Conservation (phyloP, 1,284 basidiomycete species). For the Cryptococcus amylolentus region DNA sequence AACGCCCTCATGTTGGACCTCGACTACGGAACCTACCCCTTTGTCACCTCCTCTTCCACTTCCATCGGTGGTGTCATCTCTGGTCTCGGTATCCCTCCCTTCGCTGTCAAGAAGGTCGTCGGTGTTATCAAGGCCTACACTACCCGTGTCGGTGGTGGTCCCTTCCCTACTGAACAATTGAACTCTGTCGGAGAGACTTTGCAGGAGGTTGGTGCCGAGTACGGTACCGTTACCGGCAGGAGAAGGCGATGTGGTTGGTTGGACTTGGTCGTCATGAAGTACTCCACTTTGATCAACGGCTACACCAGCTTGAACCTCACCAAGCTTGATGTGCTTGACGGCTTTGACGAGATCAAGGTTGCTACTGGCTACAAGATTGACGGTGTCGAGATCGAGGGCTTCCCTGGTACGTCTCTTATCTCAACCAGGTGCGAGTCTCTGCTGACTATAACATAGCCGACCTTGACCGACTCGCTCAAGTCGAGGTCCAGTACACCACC, state of each 20-base stretch:
- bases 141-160: constrained; percentile 92
- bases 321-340: constrained; percentile 90
- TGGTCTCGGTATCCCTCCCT: constrained; percentile 90
- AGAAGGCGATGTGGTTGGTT: constrained; percentile 94
- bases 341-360: constrained; percentile 82
- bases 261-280: constrained; percentile 89
- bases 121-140: constrained; percentile 98
- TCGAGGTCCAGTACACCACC: constrained; percentile 85
- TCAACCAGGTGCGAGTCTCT: background rate
- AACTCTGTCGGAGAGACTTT: constrained; percentile 81
- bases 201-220: constrained; percentile 91
- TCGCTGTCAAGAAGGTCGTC: constrained; percentile 74
- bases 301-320: constrained; percentile 93
- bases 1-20: constrained; percentile 98
- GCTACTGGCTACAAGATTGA: constrained; percentile 76
- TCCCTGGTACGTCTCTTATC: constrained; percentile 68
- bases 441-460: constrained; percentile 58
- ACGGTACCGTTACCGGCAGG: constrained; percentile 87
- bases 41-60: constrained; percentile 90
- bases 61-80: constrained; percentile 91
- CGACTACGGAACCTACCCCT: constrained; percentile 97
- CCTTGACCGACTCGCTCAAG: constrained; percentile 72
- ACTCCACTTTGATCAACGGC: constrained; percentile 92
- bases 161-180: constrained; percentile 94
- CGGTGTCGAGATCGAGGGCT: constrained; percentile 73